Conservation (phyloP, 768 basidiomycete species). For the Boletus rubroflammeus region DNA sequence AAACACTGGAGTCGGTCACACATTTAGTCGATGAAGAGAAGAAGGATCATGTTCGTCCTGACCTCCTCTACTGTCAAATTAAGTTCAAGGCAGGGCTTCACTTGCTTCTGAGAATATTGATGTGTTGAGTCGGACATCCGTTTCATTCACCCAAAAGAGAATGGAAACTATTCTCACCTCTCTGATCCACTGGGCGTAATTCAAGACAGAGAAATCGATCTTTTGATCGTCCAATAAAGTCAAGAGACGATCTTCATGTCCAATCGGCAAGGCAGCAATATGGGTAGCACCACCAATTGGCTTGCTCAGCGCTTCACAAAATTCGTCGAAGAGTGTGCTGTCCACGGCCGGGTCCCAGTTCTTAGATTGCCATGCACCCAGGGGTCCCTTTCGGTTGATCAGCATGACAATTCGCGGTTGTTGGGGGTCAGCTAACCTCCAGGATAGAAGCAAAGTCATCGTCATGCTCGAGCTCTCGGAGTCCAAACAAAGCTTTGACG, state of each 20-base stretch:
- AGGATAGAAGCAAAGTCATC: constrained; percentile 75
- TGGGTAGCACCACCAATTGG: constrained; percentile 35
- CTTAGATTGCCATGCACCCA: constrained; percentile 76
- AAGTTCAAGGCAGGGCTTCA: constrained; percentile 50
- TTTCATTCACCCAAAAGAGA: not conserved
- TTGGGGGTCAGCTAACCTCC: constrained; percentile 38
- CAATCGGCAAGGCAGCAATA: constrained; percentile 42
- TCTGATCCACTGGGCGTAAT: constrained; percentile 77
- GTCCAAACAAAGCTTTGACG: constrained; percentile 76
- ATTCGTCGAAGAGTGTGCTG: constrained; percentile 61
- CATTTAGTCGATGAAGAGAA: not conserved
- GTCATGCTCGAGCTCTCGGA: constrained; percentile 62
- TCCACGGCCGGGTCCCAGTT: constrained; percentile 80
- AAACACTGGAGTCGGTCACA: constrained; percentile 59
- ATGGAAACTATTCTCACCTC: constrained; percentile 39
- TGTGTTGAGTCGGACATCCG: not conserved
- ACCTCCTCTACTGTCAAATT: constrained; percentile 50
- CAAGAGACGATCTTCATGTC: constrained; percentile 47
- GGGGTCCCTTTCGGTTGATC: constrained; percentile 42
- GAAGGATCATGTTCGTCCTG: constrained; percentile 7
- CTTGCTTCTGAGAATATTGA: constrained; percentile 40
- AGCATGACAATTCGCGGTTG: constrained; percentile 18
- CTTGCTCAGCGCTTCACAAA: constrained; percentile 56
- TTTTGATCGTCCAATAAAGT: constrained; percentile 43
- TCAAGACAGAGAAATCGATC: constrained; percentile 58